phyloP scores from a whole-genome alignment of 169 alveolate genomes.

The Plasmodium chabaudi region DNA sequence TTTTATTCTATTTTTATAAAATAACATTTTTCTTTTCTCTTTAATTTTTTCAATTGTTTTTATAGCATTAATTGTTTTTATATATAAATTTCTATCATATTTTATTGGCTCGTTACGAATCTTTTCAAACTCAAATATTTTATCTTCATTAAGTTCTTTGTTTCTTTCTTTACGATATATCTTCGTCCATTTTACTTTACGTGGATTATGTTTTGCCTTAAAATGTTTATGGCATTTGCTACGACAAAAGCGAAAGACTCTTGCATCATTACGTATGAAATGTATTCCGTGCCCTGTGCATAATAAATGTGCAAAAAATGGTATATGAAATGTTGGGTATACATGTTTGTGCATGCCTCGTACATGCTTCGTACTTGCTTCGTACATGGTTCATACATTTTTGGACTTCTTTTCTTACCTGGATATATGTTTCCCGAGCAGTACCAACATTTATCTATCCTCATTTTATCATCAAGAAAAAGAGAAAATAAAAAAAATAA shows the following conservation, averaged over 20 bases:
- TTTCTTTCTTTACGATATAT: constrained; percentile 96
- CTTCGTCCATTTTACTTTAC: constrained; percentile 99
- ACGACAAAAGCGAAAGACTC: constrained; percentile 97
- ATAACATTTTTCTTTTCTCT: constrained; percentile 90
- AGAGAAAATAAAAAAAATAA: not conserved
- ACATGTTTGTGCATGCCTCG: not conserved
- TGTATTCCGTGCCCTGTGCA: constrained; percentile 96
- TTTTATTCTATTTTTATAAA: constrained; percentile 62
- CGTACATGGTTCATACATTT: too few relatives aligned
- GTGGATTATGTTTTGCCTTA: constrained; percentile 98
- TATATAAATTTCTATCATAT: constrained; percentile 95
- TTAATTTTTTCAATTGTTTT: constrained; percentile 94
- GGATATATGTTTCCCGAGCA: constrained; percentile 97
- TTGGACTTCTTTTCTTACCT: constrained; percentile 78
- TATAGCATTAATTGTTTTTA: constrained; percentile 97
- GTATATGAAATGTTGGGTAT: too few relatives aligned
- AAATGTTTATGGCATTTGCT: constrained; percentile 98
- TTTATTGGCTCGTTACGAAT: constrained; percentile 96
- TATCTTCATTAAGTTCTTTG: constrained; percentile 97
- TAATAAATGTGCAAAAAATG: not conserved
- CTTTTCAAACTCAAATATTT: constrained; percentile 97
- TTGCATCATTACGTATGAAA: constrained; percentile 98
- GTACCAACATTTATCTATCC: constrained; percentile 97
- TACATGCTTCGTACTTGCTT: too few relatives aligned
- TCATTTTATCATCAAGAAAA: constrained; percentile 83